A percentile compares a stretch with the other conserved stretches of the same genome.
These are phyloP conservation scores for Verticillium dahliae DNA, from an alignment of 2,329 filamentous ascomycete genomes.

Conservation along the genomic window DNA sequence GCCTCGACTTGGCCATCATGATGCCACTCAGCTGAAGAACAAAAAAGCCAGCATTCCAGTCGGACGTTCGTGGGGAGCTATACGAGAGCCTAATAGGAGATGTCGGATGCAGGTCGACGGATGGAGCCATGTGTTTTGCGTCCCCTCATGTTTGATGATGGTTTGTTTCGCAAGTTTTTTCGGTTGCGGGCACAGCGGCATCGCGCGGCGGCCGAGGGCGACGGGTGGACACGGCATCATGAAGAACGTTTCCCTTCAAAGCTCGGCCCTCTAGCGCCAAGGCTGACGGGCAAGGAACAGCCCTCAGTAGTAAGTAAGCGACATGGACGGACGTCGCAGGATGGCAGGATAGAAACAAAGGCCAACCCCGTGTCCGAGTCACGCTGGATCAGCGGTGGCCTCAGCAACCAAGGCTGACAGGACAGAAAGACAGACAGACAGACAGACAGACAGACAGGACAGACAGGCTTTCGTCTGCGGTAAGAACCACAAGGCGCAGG, in stretches of 20 bases:
- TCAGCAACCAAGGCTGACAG: neutral
- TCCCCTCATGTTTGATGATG: neutral
- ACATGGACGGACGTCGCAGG: neutral
- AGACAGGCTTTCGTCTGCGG: neutral
- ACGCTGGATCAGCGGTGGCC: neutral
- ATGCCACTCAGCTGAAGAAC: neutral
- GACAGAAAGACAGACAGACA: neutral
- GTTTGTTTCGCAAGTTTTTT: neutral
- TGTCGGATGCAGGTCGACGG: too few species aligned
- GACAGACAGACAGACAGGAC: neutral
- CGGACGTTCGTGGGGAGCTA: neutral
- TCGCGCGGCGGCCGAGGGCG: neutral
- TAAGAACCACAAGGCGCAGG: neutral
- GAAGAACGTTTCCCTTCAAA: too few species aligned
- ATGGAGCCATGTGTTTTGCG: too few species aligned
- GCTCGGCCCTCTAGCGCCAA: neutral
- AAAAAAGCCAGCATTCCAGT: neutral
- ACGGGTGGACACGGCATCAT: neutral
- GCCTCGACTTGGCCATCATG: neutral
- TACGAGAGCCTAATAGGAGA: neutral
- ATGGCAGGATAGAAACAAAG: neutral
- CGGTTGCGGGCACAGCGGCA: neutral
- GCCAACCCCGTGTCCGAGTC: neutral
- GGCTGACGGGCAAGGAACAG: neutral
- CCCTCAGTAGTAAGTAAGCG: neutral